Evolutionary conservation across 495 filamentous ascomycete species (phyloP).

Genomic region (Trichoderma virens): DNA sequence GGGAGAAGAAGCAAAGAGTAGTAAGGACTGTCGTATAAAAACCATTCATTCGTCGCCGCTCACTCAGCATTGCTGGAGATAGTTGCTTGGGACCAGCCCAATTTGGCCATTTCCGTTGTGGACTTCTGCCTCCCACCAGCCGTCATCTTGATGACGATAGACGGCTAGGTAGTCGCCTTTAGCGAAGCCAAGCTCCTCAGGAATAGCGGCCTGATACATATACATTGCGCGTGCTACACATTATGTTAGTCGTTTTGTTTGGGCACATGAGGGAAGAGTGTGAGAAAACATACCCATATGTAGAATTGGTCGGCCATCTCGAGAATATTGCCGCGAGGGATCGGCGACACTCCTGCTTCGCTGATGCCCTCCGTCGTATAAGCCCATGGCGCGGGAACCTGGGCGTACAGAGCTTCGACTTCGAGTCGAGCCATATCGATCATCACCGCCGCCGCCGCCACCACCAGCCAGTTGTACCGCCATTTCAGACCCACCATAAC

Average conservation of each 20-base stretch:
- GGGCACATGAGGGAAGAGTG: neutral
- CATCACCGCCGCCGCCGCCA: constrained; percentile 31
- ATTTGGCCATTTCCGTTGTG: constrained; percentile 62
- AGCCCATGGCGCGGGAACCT: constrained; percentile 42
- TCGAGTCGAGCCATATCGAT: constrained; percentile 49
- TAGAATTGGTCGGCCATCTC: constrained; percentile 80
- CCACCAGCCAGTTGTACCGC: constrained; percentile 67
- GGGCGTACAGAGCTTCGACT: constrained; percentile 31
- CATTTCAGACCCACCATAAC: constrained; percentile 53
- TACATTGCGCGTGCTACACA: constrained; percentile 80
- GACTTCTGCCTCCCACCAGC: constrained; percentile 98
- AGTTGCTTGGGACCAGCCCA: constrained; percentile 95
- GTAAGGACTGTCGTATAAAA: neutral
- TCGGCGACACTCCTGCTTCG: constrained; percentile 79
- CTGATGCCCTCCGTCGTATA: constrained; percentile 56
- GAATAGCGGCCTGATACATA: constrained; percentile 87
- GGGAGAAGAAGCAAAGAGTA: constrained; percentile 1
- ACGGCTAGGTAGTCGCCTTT: constrained; percentile 91
- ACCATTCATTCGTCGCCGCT: neutral
- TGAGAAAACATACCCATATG: constrained; percentile 72
- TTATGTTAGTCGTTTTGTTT: constrained; percentile 15
- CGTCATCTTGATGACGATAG: constrained; percentile 90
- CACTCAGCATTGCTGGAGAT: constrained; percentile 65
- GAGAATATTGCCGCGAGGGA: constrained; percentile 62
- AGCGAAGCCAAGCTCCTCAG: constrained; percentile 85